Evolutionary conservation across 116 monocot genomes (phyloP).

Genomic region (Phalaenopsis hybrid): DNA sequence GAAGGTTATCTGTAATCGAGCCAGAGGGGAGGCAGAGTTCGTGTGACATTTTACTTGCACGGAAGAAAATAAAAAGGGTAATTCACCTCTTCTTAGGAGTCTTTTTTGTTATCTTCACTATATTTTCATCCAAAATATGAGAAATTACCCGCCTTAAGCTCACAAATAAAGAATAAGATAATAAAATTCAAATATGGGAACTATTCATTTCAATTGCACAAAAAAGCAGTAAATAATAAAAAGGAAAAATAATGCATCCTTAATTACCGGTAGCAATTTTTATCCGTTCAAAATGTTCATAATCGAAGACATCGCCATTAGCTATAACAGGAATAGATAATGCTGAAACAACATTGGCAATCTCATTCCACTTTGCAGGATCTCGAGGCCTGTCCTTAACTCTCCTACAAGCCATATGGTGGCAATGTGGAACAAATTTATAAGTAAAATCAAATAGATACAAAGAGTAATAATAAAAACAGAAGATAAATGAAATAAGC

Average conservation of each 20-base stretch:
- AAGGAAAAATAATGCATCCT: not conserved
- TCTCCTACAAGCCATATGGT: constrained; percentile 34
- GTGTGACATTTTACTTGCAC: not conserved
- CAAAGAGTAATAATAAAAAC: not conserved
- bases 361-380: constrained; percentile 92
- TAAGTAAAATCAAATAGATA: not conserved
- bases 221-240: not conserved
- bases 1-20: too few species aligned
- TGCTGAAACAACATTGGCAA: constrained; percentile 76
- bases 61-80: not conserved
- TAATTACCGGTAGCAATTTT: constrained; percentile 67
- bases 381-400: constrained; percentile 88
- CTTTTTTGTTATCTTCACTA: not conserved
- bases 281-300: constrained; percentile 79
- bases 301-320: constrained; percentile 95
- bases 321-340: constrained; percentile 97
- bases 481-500: not conserved
- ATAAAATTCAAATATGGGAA: not conserved
- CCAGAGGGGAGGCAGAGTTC: not conserved
- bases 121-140: not conserved
- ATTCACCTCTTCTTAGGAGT: not conserved
- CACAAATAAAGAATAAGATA: not conserved
- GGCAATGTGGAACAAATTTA: constrained; percentile 4
- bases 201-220: not conserved
- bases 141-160: not conserved